These are phyloP conservation scores for Cardamine resedifolia DNA, from an alignment of 345 rosid species.

Conservation along the genomic window DNA sequence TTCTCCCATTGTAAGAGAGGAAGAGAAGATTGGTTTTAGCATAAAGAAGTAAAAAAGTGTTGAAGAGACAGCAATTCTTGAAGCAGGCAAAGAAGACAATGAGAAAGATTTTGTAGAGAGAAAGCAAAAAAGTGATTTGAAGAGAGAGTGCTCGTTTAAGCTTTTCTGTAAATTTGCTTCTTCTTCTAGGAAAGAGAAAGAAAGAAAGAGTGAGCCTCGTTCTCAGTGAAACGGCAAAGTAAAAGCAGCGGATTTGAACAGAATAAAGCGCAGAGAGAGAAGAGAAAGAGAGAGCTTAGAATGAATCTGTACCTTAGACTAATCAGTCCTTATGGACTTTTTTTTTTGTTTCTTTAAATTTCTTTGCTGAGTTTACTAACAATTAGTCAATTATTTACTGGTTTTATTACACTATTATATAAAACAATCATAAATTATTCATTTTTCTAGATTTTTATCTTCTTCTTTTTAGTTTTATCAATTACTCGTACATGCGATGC, in stretches of 20 bases:
- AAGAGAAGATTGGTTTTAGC: slow-evolving; percentile 3
- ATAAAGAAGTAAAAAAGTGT: slow-evolving; percentile 9
- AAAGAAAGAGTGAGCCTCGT: slow-evolving; percentile 56
- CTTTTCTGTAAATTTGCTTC: slow-evolving; percentile 40
- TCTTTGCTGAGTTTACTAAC: too few species aligned
- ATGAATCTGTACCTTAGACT: too few species aligned
- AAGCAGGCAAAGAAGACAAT: slow-evolving; percentile 51
- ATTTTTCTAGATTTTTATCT: too few species aligned
- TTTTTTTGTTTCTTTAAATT: too few species aligned
- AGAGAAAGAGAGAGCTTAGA: slow-evolving; percentile 22
- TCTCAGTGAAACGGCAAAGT: slow-evolving; percentile 74
- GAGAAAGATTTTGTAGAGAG: slow-evolving; percentile 51
- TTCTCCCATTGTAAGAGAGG: too few species aligned
- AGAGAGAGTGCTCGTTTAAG: slow-evolving; percentile 38
- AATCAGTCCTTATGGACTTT: too few species aligned
- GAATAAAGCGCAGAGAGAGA: slow-evolving; percentile 69
- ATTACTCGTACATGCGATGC: too few species aligned
- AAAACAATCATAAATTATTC: too few species aligned
- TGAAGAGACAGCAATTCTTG: slow-evolving; percentile 34
- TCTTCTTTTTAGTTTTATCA: too few species aligned
- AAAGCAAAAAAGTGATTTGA: slow-evolving; percentile 15
- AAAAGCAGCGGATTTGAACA: slow-evolving; percentile 61
- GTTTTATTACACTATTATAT: too few species aligned
- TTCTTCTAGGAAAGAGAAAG: slow-evolving; percentile 13
- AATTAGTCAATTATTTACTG: too few species aligned